A percentile compares a stretch with the other conserved stretches of the same genome.
Conservation (phyloP, 2,329 filamentous ascomycete species). For the Calonectria henricotiae region DNA sequence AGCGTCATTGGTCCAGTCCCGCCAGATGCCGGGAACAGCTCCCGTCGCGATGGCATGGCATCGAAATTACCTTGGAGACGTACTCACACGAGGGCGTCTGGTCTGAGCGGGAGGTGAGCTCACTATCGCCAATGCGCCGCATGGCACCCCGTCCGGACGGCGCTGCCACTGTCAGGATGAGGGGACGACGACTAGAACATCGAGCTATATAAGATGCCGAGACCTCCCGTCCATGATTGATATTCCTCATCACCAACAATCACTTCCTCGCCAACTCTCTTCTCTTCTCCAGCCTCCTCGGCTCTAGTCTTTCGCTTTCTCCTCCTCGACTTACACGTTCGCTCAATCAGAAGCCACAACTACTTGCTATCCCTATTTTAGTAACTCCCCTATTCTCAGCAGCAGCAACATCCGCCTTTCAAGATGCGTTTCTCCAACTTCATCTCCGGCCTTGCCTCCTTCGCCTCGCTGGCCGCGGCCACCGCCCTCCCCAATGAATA, state of each 20-base stretch:
- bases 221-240: not conserved
- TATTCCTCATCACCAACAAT: conserved; percentile 19
- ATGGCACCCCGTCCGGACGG: not conserved
- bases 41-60: conserved; percentile 3
- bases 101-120: conserved; percentile 4
- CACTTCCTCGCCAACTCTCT: conserved; percentile 30
- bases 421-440: conserved; percentile 56
- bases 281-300: conserved; percentile 35
- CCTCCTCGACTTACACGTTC: conserved; percentile 33
- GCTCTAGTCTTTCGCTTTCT: conserved; percentile 32
- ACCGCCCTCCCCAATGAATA: conserved; percentile 53
- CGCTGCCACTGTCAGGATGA: not conserved
- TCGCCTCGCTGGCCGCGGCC: conserved; percentile 52
- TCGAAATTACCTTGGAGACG: conserved; percentile 13
- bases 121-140: not conserved
- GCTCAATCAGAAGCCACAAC: conserved; percentile 14
- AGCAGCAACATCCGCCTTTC: not conserved
- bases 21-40: not conserved
- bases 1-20: conserved; percentile 10
- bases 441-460: conserved; percentile 48
- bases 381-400: not conserved
- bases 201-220: conserved; percentile 30
- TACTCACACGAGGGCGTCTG: not conserved
- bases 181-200: not conserved
- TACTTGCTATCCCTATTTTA: not conserved